Evolutionary conservation across 2,329 filamentous ascomycete species (phyloP), one percentile per base, ranked within the genome.

Genomic region (Fusarium sp.): DNA sequence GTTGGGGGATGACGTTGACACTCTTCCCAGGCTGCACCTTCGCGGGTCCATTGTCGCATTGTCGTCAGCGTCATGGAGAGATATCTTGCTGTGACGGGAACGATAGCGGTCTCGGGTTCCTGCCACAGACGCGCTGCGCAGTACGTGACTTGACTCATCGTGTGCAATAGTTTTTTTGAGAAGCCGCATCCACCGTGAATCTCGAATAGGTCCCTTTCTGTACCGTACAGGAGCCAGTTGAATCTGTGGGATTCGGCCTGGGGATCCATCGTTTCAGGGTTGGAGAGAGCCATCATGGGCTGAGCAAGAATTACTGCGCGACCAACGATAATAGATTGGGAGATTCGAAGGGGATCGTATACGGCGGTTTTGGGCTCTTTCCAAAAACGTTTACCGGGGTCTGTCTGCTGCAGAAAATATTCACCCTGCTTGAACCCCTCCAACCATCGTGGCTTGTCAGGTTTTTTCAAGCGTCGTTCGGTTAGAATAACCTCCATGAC

Each of bases 181-280:
- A 82, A 82, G 12, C 81, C 81, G 48, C 81, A 83, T 1, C 80
- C 81, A 11, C 81, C 81, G 47, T 83, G 81, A 6, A 83, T 80
- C 54, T 81, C 75, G 34, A 76, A 78, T 65, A 79, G 77, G 13
- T 81, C 79, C 20, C 60, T 65, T 34, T 77, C 72, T 1, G 76
- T 77, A 5, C 80, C 81, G 44, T 82, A 81, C 1, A 81, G 72
- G 11, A 83, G 75, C 79, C 81, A 83, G 10, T 75, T 77, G 51
- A 83, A 82, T 25, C 80, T 75, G 5, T 71, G 62, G 2, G 77
- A 65, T 52, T 81, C 77, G 12, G 68, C 59, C 27, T 76, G 62
- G 1, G 75, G 71, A 22, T 80, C 71, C 24, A 81, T 77, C 3
- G 70, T 71, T 11, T 67, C 61, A 4, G 75, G 74, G 3, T 67